Evolutionary conservation across 257 asterid genomes (phyloP).

Genomic region (Scutellaria baicalensis): DNA sequence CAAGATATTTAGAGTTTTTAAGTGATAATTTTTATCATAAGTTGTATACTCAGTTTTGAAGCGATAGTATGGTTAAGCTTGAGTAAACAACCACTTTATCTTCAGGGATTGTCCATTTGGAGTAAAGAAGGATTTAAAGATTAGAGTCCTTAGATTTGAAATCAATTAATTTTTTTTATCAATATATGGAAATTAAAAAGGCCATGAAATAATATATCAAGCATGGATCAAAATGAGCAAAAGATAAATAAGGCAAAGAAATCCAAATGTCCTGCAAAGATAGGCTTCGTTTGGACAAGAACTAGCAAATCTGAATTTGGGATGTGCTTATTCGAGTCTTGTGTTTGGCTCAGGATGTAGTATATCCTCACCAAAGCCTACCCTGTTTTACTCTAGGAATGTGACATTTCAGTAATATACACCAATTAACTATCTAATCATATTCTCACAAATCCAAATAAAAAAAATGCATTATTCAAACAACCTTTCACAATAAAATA

Average conservation of each 20-base stretch:
- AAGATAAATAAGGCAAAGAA: neutral
- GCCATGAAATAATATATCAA: neutral
- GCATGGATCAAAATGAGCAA: neutral
- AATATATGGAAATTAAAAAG: neutral
- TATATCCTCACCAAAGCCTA: no score
- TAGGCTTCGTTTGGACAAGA: no score
- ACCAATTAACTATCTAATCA: no score
- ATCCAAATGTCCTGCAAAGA: neutral
- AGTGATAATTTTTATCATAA: neutral
- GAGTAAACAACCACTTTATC: neutral
- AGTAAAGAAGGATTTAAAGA: neutral
- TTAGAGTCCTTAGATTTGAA: neutral
- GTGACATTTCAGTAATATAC: no score
- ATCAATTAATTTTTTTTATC: neutral
- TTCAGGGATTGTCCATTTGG: constrained; percentile 2
- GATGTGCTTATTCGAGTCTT: no score
- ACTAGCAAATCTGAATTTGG: no score
- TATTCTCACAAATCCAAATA: no score
- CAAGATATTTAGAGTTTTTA: neutral
- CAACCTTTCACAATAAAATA: no score
- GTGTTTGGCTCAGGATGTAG: no score
- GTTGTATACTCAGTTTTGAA: no score
- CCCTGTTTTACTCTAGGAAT: no score
- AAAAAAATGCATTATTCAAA: no score
- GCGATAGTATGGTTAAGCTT: neutral